Evolutionary conservation across 768 basidiomycete species (phyloP), one percentile per base, ranked within the genome.

Genomic region (Pisolithus albus): DNA sequence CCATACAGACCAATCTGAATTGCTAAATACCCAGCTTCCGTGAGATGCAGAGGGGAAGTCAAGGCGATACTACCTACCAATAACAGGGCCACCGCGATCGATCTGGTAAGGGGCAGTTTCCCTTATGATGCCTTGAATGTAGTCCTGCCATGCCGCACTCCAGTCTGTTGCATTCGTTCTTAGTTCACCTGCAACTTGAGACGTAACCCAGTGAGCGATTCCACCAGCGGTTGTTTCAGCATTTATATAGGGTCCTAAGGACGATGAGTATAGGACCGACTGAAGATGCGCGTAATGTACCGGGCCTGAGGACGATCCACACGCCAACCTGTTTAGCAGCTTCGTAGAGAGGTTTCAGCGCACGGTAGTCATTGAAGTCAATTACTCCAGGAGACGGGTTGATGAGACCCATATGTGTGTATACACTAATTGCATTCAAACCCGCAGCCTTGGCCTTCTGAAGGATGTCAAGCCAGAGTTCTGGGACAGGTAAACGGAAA

Each of bases 151-250:
- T 0, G 86, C 79, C 9, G 72, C 78, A 24, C 69, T 72, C 76
- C 80, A 91, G 57, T 86, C 84, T 0, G 81, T 76, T 5, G 79
- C 84, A 19, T 65, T 65, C n/a, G 87, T 89, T n/a, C 90, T 79
- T 15, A 90, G 70, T 40, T 71, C 68, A 7, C 84, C 84, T 3
- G 80, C 75, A 15, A 86, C 79, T 58, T 81, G 75, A 11, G 79
- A 75, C 1, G 88, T 89, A 10, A 79, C 73, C 88, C 88, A 90
- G 50, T 77, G 76, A 1, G 80, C 71, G 52, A 82, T 73, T 9
- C 88, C 88, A 23, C 88, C 88, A 0, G 86, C 89, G 11, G 83
- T 82, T 0, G 86, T 88, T 63, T 90, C 88, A 4, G 86, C 86
- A 57, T 89, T 89, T 69, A 89, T 88, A 58, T 88, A 65, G 5